Conservation (phyloP, 441 rosid genomes). For the Corymbia calophylla region DNA sequence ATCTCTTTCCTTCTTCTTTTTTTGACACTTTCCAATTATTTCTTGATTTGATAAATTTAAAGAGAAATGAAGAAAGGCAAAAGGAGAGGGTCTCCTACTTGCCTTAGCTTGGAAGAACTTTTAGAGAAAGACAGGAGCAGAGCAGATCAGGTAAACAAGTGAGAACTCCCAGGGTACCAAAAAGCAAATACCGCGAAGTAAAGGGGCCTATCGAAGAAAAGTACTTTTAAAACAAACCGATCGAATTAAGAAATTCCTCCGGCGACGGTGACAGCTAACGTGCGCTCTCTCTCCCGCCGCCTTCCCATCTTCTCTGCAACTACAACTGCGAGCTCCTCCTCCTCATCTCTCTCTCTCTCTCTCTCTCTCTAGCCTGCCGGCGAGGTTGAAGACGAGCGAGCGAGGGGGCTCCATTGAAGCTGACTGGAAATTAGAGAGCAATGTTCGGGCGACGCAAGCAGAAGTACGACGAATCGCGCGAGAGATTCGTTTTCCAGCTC, state of each 20-base stretch:
- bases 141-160: background rate
- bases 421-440: background rate
- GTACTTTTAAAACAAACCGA: background rate
- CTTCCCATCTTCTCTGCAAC: background rate
- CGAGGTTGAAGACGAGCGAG: background rate
- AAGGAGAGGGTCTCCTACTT: background rate
- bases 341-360: background rate
- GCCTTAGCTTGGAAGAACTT: background rate
- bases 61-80: background rate
- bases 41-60: background rate
- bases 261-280: background rate
- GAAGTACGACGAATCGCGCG: constrained; percentile 24
- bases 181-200: background rate
- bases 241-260: background rate
- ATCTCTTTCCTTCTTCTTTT: background rate
- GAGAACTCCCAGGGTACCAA: background rate
- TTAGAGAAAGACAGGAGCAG: background rate
- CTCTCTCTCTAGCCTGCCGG: background rate
- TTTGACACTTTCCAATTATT: background rate
- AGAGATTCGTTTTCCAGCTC: constrained; percentile 32
- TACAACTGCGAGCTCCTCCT: background rate
- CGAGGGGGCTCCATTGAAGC: background rate
- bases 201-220: background rate
- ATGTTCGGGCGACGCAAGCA: constrained; percentile 35
- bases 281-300: background rate